These are phyloP conservation scores for Fusarium caatingaense DNA, from an alignment of 2,329 filamentous ascomycete genomes.

Conservation along the genomic window DNA sequence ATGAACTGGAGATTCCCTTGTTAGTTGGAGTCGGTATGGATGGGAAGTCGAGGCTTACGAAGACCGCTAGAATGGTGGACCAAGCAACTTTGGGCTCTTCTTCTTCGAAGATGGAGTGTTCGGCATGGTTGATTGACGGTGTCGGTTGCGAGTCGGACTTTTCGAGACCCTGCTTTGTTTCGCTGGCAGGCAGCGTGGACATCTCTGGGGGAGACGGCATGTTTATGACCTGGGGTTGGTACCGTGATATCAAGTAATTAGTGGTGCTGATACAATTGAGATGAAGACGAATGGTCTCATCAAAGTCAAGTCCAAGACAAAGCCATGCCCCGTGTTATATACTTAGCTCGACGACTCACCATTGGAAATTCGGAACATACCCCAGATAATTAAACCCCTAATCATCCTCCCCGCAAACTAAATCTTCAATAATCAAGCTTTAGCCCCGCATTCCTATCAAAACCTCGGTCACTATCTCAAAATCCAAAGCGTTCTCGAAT, in stretches of 20 bases:
- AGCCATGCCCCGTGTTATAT: not conserved
- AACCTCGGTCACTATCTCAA: not conserved
- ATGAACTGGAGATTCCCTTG: not conserved
- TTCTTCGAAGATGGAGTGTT: not conserved
- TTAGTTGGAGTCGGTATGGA: not conserved
- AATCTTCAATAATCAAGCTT: not conserved
- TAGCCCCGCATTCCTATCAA: not conserved
- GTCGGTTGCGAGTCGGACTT: not conserved
- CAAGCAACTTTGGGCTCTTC: slow-evolving; percentile 1
- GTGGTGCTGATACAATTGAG: too few species aligned
- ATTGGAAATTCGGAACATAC: not conserved
- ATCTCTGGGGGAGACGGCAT: slow-evolving; percentile 4
- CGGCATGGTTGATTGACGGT: not conserved
- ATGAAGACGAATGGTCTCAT: not conserved
- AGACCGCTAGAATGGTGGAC: slow-evolving; percentile 13
- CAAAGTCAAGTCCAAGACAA: not conserved
- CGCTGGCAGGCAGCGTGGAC: not conserved
- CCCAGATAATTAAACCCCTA: not conserved
- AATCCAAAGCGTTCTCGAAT: not conserved
- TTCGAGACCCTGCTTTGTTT: not conserved
- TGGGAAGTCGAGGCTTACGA: not conserved
- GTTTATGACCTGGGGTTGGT: not conserved
- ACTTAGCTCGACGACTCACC: not conserved
- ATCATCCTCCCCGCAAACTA: not conserved
- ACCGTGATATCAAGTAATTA: too few species aligned